A percentile compares a stretch with the other conserved stretches of the same genome.
These are phyloP conservation scores for Xylariaceae sp. DNA, from an alignment of 2,329 filamentous ascomycete species.

Conservation along the genomic window DNA sequence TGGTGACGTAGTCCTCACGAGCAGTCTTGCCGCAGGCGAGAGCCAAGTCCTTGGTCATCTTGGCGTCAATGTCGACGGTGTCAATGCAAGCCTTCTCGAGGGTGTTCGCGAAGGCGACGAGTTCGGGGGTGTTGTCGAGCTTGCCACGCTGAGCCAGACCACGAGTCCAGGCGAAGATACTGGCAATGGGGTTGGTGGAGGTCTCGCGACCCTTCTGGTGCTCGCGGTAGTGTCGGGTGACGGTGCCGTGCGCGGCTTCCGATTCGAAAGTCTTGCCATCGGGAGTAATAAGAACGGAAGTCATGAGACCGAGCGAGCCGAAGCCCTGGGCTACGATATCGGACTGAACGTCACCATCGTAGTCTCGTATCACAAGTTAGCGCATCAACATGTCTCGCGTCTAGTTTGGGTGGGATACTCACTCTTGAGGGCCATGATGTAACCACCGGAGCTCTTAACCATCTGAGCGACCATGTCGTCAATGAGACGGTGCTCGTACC, in stretches of 20 bases:
- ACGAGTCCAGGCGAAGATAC: constrained; percentile 98
- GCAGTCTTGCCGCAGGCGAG: constrained; percentile 85
- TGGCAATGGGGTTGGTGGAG: constrained; percentile 96
- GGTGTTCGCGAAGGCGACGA: constrained; percentile 84
- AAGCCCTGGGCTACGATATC: constrained; percentile 98
- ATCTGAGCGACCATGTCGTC: constrained; percentile 99
- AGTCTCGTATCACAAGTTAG: constrained; percentile 59
- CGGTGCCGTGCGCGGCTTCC: constrained; percentile 95
- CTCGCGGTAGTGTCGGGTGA: constrained; percentile 97
- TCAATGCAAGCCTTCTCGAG: constrained; percentile 92
- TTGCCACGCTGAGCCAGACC: constrained; percentile 89
- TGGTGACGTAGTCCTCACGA: constrained; percentile 83
- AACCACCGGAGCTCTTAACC: constrained; percentile 97
- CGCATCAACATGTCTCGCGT: constrained; percentile 6
- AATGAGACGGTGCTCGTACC: constrained; percentile 99
- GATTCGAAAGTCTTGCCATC: constrained; percentile 96
- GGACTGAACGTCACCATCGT: constrained; percentile 97
- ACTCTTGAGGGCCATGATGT: constrained; percentile 98
- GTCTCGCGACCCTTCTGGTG: constrained; percentile 98
- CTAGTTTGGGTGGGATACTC: constrained; percentile 34
- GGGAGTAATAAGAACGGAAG: constrained; percentile 92
- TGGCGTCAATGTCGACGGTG: constrained; percentile 84
- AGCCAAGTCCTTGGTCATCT: constrained; percentile 99
- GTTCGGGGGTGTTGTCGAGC: constrained; percentile 86
- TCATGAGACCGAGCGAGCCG: constrained; percentile 97